Evolutionary conservation across 2,329 filamentous ascomycete species (phyloP).

Genomic region (Colletotrichum scovillei): DNA sequence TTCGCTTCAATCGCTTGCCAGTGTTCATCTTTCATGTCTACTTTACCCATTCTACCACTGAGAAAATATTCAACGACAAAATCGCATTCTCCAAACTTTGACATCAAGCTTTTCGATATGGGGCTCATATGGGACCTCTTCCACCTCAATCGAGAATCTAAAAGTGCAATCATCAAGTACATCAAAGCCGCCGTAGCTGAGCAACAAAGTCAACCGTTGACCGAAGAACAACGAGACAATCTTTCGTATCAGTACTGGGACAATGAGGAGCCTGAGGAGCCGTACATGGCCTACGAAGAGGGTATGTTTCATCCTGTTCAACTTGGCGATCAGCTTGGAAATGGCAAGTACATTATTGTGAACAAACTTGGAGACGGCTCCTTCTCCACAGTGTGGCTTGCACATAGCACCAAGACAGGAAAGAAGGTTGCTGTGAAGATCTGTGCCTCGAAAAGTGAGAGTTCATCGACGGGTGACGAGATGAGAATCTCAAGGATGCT

Average conservation of each 20-base stretch:
- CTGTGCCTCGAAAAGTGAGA: neutral
- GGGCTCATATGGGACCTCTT: too few species aligned
- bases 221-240: neutral
- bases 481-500: neutral
- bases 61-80: neutral
- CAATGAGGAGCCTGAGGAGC: neutral
- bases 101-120: neutral
- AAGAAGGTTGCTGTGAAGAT: neutral
- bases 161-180: neutral
- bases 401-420: neutral
- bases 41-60: neutral
- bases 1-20: neutral
- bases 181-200: neutral
- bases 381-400: neutral
- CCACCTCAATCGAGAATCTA: neutral
- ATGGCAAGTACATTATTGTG: neutral
- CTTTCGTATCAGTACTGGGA: neutral
- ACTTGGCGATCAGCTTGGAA: neutral
- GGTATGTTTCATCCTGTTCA: neutral
- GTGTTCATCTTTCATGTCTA: neutral
- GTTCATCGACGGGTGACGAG: neutral
- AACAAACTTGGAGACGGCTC: neutral
- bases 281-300: neutral
- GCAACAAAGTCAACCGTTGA: neutral
- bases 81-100: neutral